Evolutionary conservation across 106 monocot species (phyloP), one percentile per base, ranked within the genome.

Genomic region (Iris macrosiphon): DNA sequence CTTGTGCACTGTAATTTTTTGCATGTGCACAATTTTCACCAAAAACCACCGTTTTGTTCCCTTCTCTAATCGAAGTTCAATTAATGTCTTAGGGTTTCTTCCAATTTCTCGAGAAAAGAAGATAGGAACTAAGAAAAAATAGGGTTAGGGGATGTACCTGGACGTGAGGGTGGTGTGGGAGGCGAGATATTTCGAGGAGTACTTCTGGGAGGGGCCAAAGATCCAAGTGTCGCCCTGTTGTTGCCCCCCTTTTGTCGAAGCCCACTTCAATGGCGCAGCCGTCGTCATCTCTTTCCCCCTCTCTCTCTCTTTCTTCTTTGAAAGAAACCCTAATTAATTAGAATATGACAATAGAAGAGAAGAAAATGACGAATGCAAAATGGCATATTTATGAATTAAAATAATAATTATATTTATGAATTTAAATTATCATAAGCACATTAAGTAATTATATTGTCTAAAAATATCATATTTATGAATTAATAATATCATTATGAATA

Each of bases 181-280:
- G 28, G 96, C 96, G 53, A 89, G 73, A 59, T 96, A 85, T 42
- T 89, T 59, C 30, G 89, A 96, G 13, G 96, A 96, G 75, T 78
- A 89, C 57, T 96, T 96, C 77, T 87, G 83, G 0, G 96, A 90
- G 7, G 96, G 96, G 29, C 90, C 96, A 43, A 98, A 98, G 68
- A 98, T 98, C 16, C 96, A 70, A 14, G 96, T 87, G 7, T 90
- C 96, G 1, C 96, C 90, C 64, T 98, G 96, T 69, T 98, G 90
- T 65, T 90, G 74, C 28, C 96, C 96, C 10, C 90, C 96, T 72
- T 98, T 98, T 31, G 96, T 90, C 20, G 96, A 89, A 20, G 96
- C 96, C 96, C 96, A 96, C 12, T 82, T 89, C 32, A 89, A 85
- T 41, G 85, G 56, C 10, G 96, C 96, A 4, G 96, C 96, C 17